Base-by-base conservation (phyloP, 306 rosid genomes). In the Abrus pulchellus region DNA sequence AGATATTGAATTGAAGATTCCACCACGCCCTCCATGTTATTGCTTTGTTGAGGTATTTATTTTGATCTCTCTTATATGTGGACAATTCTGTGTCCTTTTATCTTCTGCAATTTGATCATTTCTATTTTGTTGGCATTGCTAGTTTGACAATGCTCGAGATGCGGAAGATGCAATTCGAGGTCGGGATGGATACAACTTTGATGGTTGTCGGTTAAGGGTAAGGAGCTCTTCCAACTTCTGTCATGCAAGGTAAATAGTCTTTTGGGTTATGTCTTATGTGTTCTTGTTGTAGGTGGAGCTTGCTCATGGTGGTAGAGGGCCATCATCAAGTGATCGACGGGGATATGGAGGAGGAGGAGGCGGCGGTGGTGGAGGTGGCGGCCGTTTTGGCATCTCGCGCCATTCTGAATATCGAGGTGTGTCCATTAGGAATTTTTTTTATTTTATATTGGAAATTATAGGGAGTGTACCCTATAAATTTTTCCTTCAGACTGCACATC, bases 291-390 rank as follows among this genome's bases (percentile, higher is more conserved):
- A 96, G 99, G 99, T 96, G 89, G 99, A 96, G 76, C 99, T 96
- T 77, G 99, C 99, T 61, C 99, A 93, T 87, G 98, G 99, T 70
- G 98, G 99, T 79, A 88, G 99, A 78, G 99, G 99, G 6, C 94
- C 94, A 53, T 83, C 99, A 29, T 92, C 98, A 72, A 88, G 97
- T 83, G 99, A 96, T 73, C 99, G 97, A 5, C 97, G 94, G 72
- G 93, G 97, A 52, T 87, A 94, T 80, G 83, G 88, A 0, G 83
- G 86, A 0, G 84, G 98, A 0, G 83, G 97, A 0, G 80, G 93
- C 0, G 83, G 98, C 0, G 86, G 93, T 0, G 87, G 88, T 0
- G 84, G 93, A 2, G 78, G 93, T 1, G 85, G 94, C 3, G 94
- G 94, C 27, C 93, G 94, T 36, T 89, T 90, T 90, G 97, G 99